These are phyloP conservation scores for Carex sylvatica DNA, from an alignment of 202 grass and related monocot genomes.

Conservation along the genomic window DNA sequence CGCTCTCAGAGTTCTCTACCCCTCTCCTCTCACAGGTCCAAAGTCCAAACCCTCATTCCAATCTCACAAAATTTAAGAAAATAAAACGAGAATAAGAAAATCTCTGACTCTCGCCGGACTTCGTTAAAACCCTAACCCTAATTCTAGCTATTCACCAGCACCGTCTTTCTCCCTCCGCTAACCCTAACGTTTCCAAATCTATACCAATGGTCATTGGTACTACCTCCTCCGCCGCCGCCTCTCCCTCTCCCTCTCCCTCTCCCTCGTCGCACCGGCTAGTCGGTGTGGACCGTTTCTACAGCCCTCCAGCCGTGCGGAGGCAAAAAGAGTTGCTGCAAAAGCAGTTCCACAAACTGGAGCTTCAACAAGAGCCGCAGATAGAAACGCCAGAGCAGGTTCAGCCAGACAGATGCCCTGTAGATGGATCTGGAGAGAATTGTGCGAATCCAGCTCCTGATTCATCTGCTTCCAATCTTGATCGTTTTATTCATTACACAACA, in stretches of 20 bases:
- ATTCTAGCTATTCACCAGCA: conserved; percentile 15
- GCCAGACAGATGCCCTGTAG: conserved; percentile 26
- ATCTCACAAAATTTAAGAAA: conserved; percentile 7
- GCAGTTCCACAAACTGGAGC: conserved; percentile 38
- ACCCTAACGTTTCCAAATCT: conserved; percentile 29
- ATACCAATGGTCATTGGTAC: conserved; percentile 34
- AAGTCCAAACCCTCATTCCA: conserved; percentile 40
- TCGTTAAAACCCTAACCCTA: conserved; percentile 55
- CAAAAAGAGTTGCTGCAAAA: conserved; percentile 48
- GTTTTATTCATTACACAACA: conserved; percentile 68
- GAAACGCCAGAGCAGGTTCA: conserved; percentile 3
- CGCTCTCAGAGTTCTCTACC: not conserved
- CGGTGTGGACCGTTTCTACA: conserved; percentile 62
- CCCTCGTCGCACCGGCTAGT: conserved; percentile 44
- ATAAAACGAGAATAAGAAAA: not conserved
- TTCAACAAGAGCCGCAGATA: conserved; percentile 17
- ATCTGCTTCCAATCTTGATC: conserved; percentile 56
- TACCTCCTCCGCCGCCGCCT: conserved; percentile 48
- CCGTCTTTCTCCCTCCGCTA: not conserved
- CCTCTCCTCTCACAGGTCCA: conserved; percentile 35
- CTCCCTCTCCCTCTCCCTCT: conserved; percentile 44
- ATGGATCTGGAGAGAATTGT: conserved; percentile 23
- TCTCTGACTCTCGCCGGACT: conserved; percentile 23
- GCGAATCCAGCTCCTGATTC: conserved; percentile 3
- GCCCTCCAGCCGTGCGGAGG: conserved; percentile 55